Base-by-base conservation (phyloP, 495 filamentous ascomycete genomes). In the Aspergillus egyptiacus region DNA sequence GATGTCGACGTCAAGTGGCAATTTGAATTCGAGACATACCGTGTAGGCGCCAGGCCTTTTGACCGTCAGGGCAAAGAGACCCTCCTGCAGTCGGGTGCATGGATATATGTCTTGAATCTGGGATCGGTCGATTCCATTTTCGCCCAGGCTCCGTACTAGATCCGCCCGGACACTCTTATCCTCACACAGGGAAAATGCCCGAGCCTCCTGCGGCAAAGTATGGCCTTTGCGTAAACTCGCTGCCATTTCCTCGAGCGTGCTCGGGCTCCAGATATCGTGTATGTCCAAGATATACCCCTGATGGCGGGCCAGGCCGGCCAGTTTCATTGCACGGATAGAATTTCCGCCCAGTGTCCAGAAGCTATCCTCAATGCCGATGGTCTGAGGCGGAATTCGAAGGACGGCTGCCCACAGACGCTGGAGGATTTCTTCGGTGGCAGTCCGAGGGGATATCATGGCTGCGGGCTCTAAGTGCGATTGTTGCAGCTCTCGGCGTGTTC, bases 51-150 rank as follows among this genome's bases (percentile, higher is more conserved):
- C 9, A 7, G 45, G 45, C 22, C 18, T 11, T 14, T 36, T 14
- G 3, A 25, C 15, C 4, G 34, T 39, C 15, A 48, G 17, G 11
- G 46, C 20, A 10, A 48, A 31, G 10, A 48, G 59, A 0, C 74
- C 80, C 54, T 78, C 79, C 57, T 84, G 81, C 6, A 84, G 50
- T 2, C 80, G 73, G 0, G 78, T 82, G 58, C 78, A 80, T 8
- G 80, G 78, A 48, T 79, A 83, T 0, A 81, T 61, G 53, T 84
- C 81, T 31, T 78, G 71, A n/a, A 85, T 67, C 1, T 27, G 4
- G 10, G 5, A 6, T n/a, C n/a, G n/a, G n/a, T n/a, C n/a, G n/a
- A n/a, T n/a, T n/a, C n/a, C n/a, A n/a, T n/a, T n/a, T n/a, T n/a
- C n/a, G n/a, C n/a, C n/a, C n/a, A n/a, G n/a, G n/a, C n/a, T n/a